Evolutionary conservation across 1,284 basidiomycete genomes (phyloP).

Genomic region (Sanghuangporus baumii): DNA sequence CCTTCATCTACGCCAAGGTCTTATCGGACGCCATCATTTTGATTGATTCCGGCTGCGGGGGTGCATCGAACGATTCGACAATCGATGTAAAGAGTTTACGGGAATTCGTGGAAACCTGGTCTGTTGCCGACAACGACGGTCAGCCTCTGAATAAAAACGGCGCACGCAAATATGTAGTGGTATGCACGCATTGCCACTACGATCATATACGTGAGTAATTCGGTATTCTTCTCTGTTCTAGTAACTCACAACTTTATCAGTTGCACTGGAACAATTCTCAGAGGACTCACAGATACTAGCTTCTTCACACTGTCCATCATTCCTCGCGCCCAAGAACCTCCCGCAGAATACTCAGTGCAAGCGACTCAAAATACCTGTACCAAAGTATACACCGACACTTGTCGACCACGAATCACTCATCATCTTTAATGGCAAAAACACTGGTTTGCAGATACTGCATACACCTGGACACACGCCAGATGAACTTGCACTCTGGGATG

Average conservation of each 20-base stretch:
- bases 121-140: slow-evolving; percentile 37
- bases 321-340: slow-evolving; percentile 35
- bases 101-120: slow-evolving; percentile 43
- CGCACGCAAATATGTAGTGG: slow-evolving; percentile 39
- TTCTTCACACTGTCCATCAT: slow-evolving; percentile 39
- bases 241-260: slow-evolving; percentile 23
- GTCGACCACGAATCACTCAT: slow-evolving; percentile 33
- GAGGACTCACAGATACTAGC: slow-evolving; percentile 40
- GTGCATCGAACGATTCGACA: slow-evolving; percentile 34
- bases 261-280: slow-evolving; percentile 45
- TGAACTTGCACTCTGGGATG: slow-evolving; percentile 47
- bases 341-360: slow-evolving; percentile 42
- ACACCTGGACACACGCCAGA: slow-evolving; percentile 55
- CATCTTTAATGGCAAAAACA: slow-evolving; percentile 20
- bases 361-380: slow-evolving; percentile 33
- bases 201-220: slow-evolving; percentile 46
- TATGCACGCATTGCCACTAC: slow-evolving; percentile 50
- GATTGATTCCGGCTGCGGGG: slow-evolving; percentile 52
- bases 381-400: slow-evolving; percentile 39
- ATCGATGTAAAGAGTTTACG: slow-evolving; percentile 39
- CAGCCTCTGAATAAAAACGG: slow-evolving; percentile 39
- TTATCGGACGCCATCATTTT: slow-evolving; percentile 37
- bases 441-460: slow-evolving; percentile 41
- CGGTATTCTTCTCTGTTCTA: neutral
- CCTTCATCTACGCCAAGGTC: slow-evolving; percentile 48